phyloP scores from a whole-genome alignment of 2,329 filamentous ascomycete genomes.

The Aphanocladium album region DNA sequence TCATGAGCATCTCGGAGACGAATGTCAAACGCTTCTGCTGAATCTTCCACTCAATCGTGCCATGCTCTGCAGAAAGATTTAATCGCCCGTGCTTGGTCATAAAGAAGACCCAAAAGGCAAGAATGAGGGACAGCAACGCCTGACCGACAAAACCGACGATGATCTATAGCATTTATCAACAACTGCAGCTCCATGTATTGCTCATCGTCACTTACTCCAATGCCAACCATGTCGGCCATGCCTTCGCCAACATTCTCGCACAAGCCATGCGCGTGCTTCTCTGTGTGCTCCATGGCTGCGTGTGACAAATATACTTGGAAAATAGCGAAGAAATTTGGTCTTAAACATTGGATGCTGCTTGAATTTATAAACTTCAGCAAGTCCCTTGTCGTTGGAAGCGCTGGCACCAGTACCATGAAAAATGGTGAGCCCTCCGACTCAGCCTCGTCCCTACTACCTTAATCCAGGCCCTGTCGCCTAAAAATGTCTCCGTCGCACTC shows the following conservation, averaged over 20 bases:
- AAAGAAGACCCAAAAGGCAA: conserved; percentile 30
- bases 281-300: background rate
- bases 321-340: background rate
- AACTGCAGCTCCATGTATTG: too few relatives aligned
- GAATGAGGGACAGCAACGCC: conserved; percentile 21
- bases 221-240: conserved; percentile 27
- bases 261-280: background rate
- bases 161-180: too few relatives aligned
- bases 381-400: background rate
- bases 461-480: background rate
- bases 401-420: background rate
- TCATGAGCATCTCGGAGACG: conserved; percentile 29
- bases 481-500: background rate
- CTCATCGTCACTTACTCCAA: conserved; percentile 24
- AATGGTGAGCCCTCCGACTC: background rate
- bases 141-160: conserved; percentile 28
- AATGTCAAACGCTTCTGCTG: conserved; percentile 27
- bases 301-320: background rate
- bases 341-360: background rate
- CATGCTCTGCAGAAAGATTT: conserved; percentile 22
- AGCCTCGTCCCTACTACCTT: background rate
- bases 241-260: conserved; percentile 24
- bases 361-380: background rate
- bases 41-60: conserved; percentile 22
- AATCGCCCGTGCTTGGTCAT: conserved; percentile 25